These are phyloP conservation scores for Allium cepa DNA, from an alignment of 106 monocot species.

Conservation along the genomic window DNA sequence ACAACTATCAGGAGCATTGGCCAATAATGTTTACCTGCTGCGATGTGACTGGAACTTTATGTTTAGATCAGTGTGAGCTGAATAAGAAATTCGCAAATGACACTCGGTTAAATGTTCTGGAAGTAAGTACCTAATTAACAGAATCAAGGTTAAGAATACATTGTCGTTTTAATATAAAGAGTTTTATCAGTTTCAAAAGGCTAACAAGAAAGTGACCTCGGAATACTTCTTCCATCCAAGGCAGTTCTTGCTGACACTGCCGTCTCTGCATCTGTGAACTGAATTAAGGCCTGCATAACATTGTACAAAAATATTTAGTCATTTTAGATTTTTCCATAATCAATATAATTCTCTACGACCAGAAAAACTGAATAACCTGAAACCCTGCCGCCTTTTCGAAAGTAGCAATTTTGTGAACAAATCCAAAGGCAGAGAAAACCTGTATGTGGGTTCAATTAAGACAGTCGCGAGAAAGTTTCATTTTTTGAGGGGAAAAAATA, in stretches of 20 bases:
- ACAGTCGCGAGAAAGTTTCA: not conserved
- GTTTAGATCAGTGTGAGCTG: constrained; percentile 97
- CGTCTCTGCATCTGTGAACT: constrained; percentile 69
- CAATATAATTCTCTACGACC: not conserved
- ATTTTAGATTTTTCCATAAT: no score
- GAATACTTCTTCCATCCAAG: constrained; percentile 92
- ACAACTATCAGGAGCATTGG: no score
- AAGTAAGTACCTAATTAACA: constrained; percentile 68
- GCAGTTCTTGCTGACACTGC: constrained; percentile 61
- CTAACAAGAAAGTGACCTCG: constrained; percentile 30
- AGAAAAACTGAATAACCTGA: constrained; percentile 32
- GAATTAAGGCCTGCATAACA: constrained; percentile 50
- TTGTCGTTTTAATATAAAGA: no score
- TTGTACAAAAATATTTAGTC: no score
- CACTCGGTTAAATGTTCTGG: constrained; percentile 80
- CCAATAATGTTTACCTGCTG: constrained; percentile 56
- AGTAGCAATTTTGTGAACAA: constrained; percentile 77
- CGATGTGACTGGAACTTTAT: constrained; percentile 98
- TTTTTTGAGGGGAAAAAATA: no score
- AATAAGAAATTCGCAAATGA: constrained; percentile 83
- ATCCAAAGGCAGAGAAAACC: constrained; percentile 83
- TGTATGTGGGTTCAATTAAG: constrained; percentile 9
- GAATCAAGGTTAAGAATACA: not conserved
- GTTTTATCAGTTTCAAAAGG: not conserved
- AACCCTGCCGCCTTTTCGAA: constrained; percentile 83